These are phyloP conservation scores for Leishmania major DNA, from an alignment of 208 protist species.

Conservation along the genomic window DNA sequence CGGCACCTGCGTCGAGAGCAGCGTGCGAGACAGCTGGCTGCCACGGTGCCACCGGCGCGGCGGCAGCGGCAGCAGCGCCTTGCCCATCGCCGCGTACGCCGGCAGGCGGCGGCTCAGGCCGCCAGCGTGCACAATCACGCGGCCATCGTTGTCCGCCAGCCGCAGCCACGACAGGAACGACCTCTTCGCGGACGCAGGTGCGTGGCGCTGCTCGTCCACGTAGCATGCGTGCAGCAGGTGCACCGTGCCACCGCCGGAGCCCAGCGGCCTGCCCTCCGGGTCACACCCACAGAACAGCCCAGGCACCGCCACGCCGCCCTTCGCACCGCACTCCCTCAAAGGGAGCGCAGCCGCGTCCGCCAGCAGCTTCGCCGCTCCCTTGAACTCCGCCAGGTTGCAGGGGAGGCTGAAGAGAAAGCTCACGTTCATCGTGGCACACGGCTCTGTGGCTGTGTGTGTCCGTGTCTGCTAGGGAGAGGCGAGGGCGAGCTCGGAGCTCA, in stretches of 20 bases:
- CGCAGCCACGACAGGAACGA: slow-evolving; percentile 30
- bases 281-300: slow-evolving; percentile 40
- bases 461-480: neutral
- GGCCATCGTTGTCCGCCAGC: slow-evolving; percentile 31
- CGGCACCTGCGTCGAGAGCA: slow-evolving; percentile 43
- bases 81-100: slow-evolving; percentile 45
- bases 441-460: neutral
- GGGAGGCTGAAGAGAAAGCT: slow-evolving; percentile 27
- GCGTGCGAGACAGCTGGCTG: slow-evolving; percentile 36
- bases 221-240: slow-evolving; percentile 46
- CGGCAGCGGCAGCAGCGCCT: slow-evolving; percentile 51
- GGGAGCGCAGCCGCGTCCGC: slow-evolving; percentile 14
- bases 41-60: slow-evolving; percentile 35
- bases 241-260: slow-evolving; percentile 51
- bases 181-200: neutral
- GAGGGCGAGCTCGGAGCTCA: neutral
- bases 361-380: slow-evolving; percentile 25
- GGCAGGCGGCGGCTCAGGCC: slow-evolving; percentile 59
- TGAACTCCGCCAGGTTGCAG: slow-evolving; percentile 8
- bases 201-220: slow-evolving; percentile 13
- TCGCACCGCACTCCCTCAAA: neutral
- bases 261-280: slow-evolving; percentile 33
- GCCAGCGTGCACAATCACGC: slow-evolving; percentile 52
- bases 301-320: neutral
- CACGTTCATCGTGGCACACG: slow-evolving; percentile 18